Conservation (phyloP, 2,329 filamentous ascomycete genomes). For the Clarireedia monteithiana region DNA sequence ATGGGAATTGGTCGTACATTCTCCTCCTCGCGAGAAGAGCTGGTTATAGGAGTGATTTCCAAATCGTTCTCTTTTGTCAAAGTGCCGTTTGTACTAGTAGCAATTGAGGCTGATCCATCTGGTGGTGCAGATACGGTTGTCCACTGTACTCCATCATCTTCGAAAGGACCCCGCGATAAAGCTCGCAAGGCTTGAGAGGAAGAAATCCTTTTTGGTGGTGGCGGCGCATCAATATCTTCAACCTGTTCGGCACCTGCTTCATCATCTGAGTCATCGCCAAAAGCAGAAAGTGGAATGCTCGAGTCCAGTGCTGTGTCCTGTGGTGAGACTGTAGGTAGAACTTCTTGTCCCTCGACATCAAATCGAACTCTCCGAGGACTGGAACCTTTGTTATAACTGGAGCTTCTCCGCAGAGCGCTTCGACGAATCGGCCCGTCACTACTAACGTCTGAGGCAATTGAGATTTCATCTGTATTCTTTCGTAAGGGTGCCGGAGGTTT, state of each 20-base stretch:
- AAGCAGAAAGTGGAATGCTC: not conserved
- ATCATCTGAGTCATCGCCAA: slow-evolving; percentile 27
- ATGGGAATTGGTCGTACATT: not conserved
- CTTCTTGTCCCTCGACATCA: slow-evolving; percentile 51
- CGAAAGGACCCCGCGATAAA: slow-evolving; percentile 43
- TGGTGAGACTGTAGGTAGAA: slow-evolving; percentile 52
- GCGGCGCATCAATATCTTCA: slow-evolving; percentile 32
- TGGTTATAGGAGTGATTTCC: not conserved
- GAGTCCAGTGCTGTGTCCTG: slow-evolving; percentile 8
- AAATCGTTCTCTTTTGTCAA: slow-evolving; percentile 1
- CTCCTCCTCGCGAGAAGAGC: not conserved
- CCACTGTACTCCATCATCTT: slow-evolving; percentile 34
- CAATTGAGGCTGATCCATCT: slow-evolving; percentile 27
- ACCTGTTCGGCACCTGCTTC: slow-evolving; percentile 27
- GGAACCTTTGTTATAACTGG: slow-evolving; percentile 39
- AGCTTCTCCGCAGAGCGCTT: slow-evolving; percentile 51
- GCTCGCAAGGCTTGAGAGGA: slow-evolving; percentile 47
- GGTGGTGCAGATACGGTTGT: slow-evolving; percentile 26
- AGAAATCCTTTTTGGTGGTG: slow-evolving; percentile 45
- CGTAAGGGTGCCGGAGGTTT: slow-evolving; percentile 21
- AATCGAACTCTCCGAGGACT: slow-evolving; percentile 58
- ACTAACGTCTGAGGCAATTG: slow-evolving; percentile 45
- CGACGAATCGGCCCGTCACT: slow-evolving; percentile 43
- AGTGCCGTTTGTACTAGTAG: slow-evolving; percentile 10
- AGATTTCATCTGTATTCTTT: slow-evolving; percentile 31